Evolutionary conservation across 2,329 filamentous ascomycete genomes (phyloP), one percentile per base, ranked within the genome.

Genomic region (Nemania abortiva): DNA sequence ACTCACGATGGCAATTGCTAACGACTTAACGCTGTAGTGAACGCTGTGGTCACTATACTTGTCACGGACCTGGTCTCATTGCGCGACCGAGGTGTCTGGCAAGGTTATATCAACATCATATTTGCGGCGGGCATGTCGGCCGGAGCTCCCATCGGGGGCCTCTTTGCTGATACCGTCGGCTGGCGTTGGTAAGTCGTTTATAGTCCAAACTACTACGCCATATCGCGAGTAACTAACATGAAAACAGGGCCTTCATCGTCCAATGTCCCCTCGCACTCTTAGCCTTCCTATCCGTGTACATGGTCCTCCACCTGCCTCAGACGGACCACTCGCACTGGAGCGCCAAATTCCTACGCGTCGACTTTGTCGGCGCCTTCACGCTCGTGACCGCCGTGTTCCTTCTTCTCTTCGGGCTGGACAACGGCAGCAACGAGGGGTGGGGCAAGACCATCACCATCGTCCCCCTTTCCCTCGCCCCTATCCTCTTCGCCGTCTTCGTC

Each of bases 381-480:
- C 87, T 95, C 18, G 85, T 93, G 29, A 75, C 84, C 1, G 91
- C 92, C 4, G 88, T 94, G 0, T 78, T 91, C 63, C 83, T 86
- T 1, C 84, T 95, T 31, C 84, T 94, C 1, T 79, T 92, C 22
- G 91, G 91, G 11, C 84, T 95, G 15, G 92, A 95, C 77, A 86
- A 88, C 57, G 92, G 92, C 34, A 90, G 90, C 66, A 95, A 94
- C 77, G 82, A 89, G 9, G 88, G 89, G 29, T 94, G 93, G 92
- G 83, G 78, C 10, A 80, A 88, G 54, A 84, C 81, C 1, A 77
- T 88, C 58, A 89, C 91, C 1, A 81, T 92, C 34, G 79, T 84
- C 10, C 85, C 87, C 0, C 83, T 94, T 3, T 81, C 82, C 29
- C 75, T 87, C 6, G 87, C 89, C 0, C 79, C 87, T 0, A 81